A percentile compares a stretch with the other conserved stretches of the same genome.
Evolutionary conservation across 176 grass and related monocot species (phyloP).

Genomic region (Poa annua): DNA sequence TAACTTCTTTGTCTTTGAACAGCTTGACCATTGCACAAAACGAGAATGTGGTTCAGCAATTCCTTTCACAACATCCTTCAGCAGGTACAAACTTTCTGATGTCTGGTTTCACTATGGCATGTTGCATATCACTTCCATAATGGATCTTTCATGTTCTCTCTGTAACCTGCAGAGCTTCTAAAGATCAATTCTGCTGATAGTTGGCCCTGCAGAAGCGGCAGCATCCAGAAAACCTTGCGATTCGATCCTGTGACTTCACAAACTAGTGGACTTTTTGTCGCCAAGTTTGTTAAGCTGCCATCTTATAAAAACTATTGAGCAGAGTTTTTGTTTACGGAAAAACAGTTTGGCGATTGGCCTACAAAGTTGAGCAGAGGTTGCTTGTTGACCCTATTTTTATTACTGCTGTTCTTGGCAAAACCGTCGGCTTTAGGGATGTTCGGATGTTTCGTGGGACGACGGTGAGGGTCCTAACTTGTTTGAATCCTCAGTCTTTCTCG

Average conservation of each 20-base stretch:
- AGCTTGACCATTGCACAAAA: slow-evolving; percentile 91
- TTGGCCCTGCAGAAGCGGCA: slow-evolving; percentile 80
- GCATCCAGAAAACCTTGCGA: slow-evolving; percentile 66
- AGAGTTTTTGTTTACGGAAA: no score
- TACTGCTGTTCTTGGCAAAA: no score
- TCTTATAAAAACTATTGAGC: neutral
- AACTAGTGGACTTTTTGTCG: slow-evolving; percentile 88
- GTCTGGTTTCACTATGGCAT: neutral
- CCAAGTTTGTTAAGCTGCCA: slow-evolving; percentile 72
- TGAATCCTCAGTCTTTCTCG: no score
- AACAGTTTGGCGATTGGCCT: no score
- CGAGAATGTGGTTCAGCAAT: slow-evolving; percentile 83
- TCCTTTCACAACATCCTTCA: slow-evolving; percentile 66
- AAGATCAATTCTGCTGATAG: slow-evolving; percentile 52
- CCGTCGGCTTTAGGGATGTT: no score
- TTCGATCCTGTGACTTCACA: slow-evolving; percentile 68
- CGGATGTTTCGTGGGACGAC: no score
- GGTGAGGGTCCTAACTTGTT: no score
- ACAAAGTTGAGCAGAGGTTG: no score
- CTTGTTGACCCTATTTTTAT: no score
- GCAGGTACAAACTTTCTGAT: slow-evolving; percentile 61
- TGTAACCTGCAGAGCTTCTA: slow-evolving; percentile 57
- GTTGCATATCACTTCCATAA: neutral
- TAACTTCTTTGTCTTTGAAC: slow-evolving; percentile 43
- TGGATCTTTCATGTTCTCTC: neutral